A percentile compares a stretch with the other conserved stretches of the same genome.
Conservation (phyloP, 2,329 filamentous ascomycete species). For the Scolecobasidium constrictum region DNA sequence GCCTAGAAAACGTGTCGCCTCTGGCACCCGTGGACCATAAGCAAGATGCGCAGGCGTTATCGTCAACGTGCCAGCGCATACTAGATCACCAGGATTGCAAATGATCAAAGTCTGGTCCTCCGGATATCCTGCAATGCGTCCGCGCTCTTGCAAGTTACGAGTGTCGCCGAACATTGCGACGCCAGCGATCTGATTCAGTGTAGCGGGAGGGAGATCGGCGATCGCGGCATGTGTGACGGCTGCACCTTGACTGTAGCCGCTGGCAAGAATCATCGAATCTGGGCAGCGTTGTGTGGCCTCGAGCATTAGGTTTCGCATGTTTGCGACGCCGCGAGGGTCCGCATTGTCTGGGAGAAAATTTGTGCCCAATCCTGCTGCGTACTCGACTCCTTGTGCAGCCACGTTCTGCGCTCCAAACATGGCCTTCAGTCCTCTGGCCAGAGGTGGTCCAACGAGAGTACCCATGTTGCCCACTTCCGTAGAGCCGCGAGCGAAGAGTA, state of each 20-base stretch:
- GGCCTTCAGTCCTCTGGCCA: constrained; percentile 6
- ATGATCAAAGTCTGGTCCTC: constrained; percentile 34
- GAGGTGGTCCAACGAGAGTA: constrained; percentile 10
- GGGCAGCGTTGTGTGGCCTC: neutral
- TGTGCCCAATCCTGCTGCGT: neutral
- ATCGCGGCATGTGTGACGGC: constrained; percentile 8
- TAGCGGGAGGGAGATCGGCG: neutral
- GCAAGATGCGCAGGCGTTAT: constrained; percentile 13
- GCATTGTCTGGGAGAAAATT: neutral
- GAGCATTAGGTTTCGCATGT: constrained; percentile 14
- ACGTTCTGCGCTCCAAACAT: constrained; percentile 1
- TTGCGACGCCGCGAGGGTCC: constrained; percentile 12
- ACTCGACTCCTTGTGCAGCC: constrained; percentile 1
- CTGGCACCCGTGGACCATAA: constrained; percentile 12
- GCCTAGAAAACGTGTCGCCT: constrained; percentile 20
- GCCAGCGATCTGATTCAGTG: constrained; percentile 2
- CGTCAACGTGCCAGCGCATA: constrained; percentile 35
- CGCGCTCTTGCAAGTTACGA: neutral
- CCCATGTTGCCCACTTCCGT: constrained; percentile 38
- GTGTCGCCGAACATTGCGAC: constrained; percentile 9
- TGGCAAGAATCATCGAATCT: neutral
- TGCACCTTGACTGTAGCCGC: neutral
- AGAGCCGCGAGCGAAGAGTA: constrained; percentile 39
- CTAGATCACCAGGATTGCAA: constrained; percentile 39
- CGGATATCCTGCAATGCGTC: constrained; percentile 21